These are phyloP conservation scores for Oryza officinalis DNA, from an alignment of 176 grass and related monocot species.

Conservation along the genomic window DNA sequence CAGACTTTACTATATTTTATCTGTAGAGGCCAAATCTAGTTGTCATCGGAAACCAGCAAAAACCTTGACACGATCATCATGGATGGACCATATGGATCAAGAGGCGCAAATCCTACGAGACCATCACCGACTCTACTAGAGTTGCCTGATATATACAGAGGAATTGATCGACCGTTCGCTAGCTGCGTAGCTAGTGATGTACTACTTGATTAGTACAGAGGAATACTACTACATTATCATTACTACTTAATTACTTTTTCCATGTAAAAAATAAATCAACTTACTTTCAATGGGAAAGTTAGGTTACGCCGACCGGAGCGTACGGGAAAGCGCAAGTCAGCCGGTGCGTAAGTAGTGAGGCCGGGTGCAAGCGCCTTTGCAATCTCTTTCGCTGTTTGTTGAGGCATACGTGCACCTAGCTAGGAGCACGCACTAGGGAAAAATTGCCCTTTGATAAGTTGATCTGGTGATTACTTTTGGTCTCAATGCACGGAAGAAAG, in stretches of 20 bases:
- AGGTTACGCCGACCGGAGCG: slow-evolving; percentile 27
- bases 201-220: no score
- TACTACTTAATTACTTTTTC: not conserved
- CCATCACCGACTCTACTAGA: no score
- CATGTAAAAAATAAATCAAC: not conserved
- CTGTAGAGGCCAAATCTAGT: no score
- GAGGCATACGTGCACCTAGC: not conserved
- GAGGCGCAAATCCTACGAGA: no score
- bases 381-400: not conserved
- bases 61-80: no score
- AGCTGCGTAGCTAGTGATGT: no score
- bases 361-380: slow-evolving; percentile 20
- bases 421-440: not conserved
- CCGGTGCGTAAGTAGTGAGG: not conserved
- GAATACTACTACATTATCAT: not conserved
- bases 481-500: not conserved
- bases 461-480: slow-evolving; percentile 28
- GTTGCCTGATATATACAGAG: no score
- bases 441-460: not conserved
- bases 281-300: slow-evolving; percentile 34
- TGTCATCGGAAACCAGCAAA: no score
- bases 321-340: not conserved
- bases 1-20: no score
- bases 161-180: no score
- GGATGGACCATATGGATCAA: no score